These are phyloP conservation scores for Diddensiella transvaalensis DNA, from an alignment of 805 yeast species.

Conservation along the genomic window DNA sequence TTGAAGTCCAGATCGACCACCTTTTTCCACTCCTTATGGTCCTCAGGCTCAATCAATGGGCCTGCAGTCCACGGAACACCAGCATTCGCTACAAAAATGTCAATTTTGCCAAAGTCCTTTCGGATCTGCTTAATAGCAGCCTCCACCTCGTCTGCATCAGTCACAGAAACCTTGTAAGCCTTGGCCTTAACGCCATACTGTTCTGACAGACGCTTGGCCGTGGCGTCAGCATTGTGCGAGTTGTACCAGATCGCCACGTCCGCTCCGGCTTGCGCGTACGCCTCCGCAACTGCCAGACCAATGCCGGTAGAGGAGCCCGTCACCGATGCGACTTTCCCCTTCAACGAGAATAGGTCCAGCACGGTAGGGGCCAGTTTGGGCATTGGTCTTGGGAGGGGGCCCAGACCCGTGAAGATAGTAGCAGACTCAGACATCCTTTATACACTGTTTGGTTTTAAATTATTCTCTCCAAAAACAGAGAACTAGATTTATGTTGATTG, in stretches of 20 bases:
- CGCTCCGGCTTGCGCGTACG: constrained; percentile 84
- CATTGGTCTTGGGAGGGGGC: constrained; percentile 48
- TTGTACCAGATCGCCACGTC: constrained; percentile 70
- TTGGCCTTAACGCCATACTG: constrained; percentile 58
- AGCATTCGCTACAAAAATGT: constrained; percentile 84
- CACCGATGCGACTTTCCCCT: constrained; percentile 77
- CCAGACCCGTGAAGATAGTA: constrained; percentile 33
- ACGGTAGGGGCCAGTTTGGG: constrained; percentile 53
- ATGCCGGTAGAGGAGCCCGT: constrained; percentile 87
- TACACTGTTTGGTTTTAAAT: too few relatives aligned
- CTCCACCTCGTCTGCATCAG: constrained; percentile 49
- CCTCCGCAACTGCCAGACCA: constrained; percentile 77
- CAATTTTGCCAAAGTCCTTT: constrained; percentile 73
- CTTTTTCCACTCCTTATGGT: constrained; percentile 62
- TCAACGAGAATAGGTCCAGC: constrained; percentile 68
- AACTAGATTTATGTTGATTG: too few relatives aligned
- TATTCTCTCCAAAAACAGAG: too few relatives aligned
- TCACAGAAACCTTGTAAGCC: constrained; percentile 63
- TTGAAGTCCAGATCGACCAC: constrained; percentile 73
- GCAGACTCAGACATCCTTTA: constrained; percentile 27
- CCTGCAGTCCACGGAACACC: constrained; percentile 82
- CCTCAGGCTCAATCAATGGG: constrained; percentile 46
- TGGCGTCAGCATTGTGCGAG: constrained; percentile 58
- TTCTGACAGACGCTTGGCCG: constrained; percentile 51
- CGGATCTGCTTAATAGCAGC: constrained; percentile 47